Evolutionary conservation across 108 stramenopile species (phyloP).

Genomic region (Schizochytrium sp.): DNA sequence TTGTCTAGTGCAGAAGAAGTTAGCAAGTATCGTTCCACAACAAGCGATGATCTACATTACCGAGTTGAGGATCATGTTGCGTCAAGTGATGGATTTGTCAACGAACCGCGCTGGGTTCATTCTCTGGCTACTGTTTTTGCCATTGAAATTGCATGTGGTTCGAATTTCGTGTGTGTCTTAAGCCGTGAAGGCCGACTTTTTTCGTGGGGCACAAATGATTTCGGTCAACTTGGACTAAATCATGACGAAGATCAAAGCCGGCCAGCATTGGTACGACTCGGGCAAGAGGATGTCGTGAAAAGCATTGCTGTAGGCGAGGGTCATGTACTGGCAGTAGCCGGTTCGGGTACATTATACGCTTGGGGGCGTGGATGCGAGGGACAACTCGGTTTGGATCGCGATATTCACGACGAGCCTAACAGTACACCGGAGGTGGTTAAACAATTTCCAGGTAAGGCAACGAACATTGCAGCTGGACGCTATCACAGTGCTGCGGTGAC

Average conservation of each 20-base stretch:
- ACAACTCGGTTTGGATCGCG: conserved; percentile 73
- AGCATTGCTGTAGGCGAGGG: conserved; percentile 72
- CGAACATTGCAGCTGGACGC: conserved; percentile 71
- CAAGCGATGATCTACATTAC: not conserved
- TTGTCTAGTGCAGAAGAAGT: conserved; percentile 8
- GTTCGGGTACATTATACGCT: conserved; percentile 66
- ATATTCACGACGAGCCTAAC: conserved; percentile 67
- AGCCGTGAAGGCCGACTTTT: conserved; percentile 68
- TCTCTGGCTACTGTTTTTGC: not conserved
- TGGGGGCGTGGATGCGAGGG: conserved; percentile 73
- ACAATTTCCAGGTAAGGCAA: conserved; percentile 20
- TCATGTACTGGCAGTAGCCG: conserved; percentile 71
- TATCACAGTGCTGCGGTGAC: conserved; percentile 70
- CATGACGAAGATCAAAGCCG: conserved; percentile 2
- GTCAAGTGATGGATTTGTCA: not conserved
- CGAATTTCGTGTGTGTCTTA: conserved; percentile 70
- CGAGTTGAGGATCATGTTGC: not conserved
- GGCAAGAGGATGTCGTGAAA: conserved; percentile 54
- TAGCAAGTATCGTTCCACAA: not conserved
- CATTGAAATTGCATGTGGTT: conserved; percentile 72
- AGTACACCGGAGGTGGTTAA: not conserved
- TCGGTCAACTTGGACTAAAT: conserved; percentile 50
- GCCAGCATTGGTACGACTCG: conserved; percentile 28
- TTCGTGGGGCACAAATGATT: conserved; percentile 70
- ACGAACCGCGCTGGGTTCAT: conserved; percentile 39